A percentile compares a stretch with the other conserved stretches of the same genome.
phyloP scores from a whole-genome alignment of 441 rosid genomes.

The Corymbia citriodora region DNA sequence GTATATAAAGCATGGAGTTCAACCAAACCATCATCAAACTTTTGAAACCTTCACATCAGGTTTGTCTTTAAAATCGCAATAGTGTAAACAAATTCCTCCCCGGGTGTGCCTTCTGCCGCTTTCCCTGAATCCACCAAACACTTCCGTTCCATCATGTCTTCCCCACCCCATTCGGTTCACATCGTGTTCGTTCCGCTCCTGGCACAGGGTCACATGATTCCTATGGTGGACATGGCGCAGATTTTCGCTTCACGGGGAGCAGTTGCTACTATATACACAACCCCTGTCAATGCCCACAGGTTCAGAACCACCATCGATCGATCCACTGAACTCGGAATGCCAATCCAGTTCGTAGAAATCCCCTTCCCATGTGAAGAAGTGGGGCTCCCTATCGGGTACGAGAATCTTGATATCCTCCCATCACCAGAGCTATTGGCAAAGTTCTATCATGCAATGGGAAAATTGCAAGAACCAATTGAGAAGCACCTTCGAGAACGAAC shows the following conservation, averaged over 20 bases:
- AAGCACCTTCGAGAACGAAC: conserved; percentile 14
- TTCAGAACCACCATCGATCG: background rate
- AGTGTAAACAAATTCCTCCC: background rate
- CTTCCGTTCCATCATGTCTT: background rate
- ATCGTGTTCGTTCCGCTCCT: conserved; percentile 5
- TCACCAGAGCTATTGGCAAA: conserved; percentile 22
- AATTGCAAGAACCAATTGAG: conserved; percentile 38
- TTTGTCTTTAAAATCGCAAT: background rate
- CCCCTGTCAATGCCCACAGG: conserved; percentile 9
- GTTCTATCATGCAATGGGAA: conserved; percentile 29
- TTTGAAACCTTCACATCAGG: background rate
- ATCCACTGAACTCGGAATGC: background rate
- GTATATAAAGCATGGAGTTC: background rate
- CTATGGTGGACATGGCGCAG: conserved; percentile 2
- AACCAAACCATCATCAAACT: background rate
- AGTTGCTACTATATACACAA: conserved; percentile 2
- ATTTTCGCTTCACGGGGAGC: background rate
- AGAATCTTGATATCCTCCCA: conserved; percentile 42
- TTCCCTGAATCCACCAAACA: background rate
- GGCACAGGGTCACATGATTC: conserved; percentile 16
- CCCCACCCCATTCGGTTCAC: background rate
- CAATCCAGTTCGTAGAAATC: conserved; percentile 16
- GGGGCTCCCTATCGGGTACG: conserved; percentile 38
- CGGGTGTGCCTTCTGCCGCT: background rate
- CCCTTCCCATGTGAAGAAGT: conserved; percentile 34